Evolutionary conservation across 2,329 filamentous ascomycete genomes (phyloP), one percentile per base, ranked within the genome.

Genomic region (Simplicillium aogashimaense): DNA sequence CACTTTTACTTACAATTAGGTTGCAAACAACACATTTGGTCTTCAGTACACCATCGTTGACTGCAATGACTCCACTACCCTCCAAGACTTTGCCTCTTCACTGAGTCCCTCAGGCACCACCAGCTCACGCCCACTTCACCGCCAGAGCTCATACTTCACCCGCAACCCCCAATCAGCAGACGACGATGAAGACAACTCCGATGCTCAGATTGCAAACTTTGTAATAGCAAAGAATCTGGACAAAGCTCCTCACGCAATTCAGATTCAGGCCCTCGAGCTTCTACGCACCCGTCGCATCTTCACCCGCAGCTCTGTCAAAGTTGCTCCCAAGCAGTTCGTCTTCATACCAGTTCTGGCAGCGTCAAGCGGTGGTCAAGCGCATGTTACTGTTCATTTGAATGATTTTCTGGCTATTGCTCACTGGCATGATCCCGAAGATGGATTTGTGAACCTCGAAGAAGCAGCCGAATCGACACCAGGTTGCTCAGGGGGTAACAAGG

Each of bases 321-420:
- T 73, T 30, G 82, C 84, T 0, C 87, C 88, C 1, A 81, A 79
- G 53, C 74, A 78, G 20, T 94, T 95, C 55, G 65, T 95, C 18
- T 80, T 95, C 47, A 66, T 95, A 25, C 82, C 86, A 1, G 65
- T 94, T n/a, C 64, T 88, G 2, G 66, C 61, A 15, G 69, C 68
- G 1, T 55, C 56, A 29, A 59, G 61, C 32, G 67, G 67, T 3
- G 68, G 72, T 30, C 53, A 64, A 34, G 65, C 69, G 3, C 65
- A 64, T 37, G 66, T 81, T 37, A 72, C 67, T 16, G 61, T 60
- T 28, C 72, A 86, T 49, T 55, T 82, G 59, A 94, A 88, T 51
- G 87, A 97, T 43, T 78, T 85, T 47, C 82, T 97, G 49, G 86
- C 88, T 55, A 80, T 97, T 43, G 90, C 86, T 1, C 89, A 97